Evolutionary conservation across 805 yeast genomes (phyloP).

Genomic region (Starmerella sirachaensis): DNA sequence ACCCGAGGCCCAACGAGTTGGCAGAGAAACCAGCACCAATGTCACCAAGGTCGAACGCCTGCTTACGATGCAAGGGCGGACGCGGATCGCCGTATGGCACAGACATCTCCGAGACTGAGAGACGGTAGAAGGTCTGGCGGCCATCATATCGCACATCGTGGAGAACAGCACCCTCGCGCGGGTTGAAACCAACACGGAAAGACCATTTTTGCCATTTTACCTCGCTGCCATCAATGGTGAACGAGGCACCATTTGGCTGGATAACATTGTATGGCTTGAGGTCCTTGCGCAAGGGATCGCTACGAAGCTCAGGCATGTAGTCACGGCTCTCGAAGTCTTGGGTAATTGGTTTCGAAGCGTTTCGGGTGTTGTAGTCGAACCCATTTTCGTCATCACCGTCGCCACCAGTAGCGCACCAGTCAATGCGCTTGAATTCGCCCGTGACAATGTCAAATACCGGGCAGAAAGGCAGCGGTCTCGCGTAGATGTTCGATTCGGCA

Average conservation of each 20-base stretch:
- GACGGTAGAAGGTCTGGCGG: slow-evolving; percentile 61
- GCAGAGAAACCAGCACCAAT: slow-evolving; percentile 69
- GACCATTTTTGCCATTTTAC: slow-evolving; percentile 78
- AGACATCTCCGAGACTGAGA: slow-evolving; percentile 70
- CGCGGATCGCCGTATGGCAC: slow-evolving; percentile 81
- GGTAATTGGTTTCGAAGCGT: slow-evolving; percentile 43
- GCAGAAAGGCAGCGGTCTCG: slow-evolving; percentile 60
- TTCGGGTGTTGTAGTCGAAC: slow-evolving; percentile 45
- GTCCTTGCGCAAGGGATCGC: slow-evolving; percentile 46
- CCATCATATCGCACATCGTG: slow-evolving; percentile 67
- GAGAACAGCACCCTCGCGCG: slow-evolving; percentile 68
- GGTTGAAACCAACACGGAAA: slow-evolving; percentile 55
- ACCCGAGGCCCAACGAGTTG: slow-evolving; percentile 56
- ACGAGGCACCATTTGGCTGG: slow-evolving; percentile 84
- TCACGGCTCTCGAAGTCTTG: slow-evolving; percentile 50
- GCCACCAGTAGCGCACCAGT: slow-evolving; percentile 57
- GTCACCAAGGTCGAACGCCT: slow-evolving; percentile 76
- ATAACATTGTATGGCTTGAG: slow-evolving; percentile 62
- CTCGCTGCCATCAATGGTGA: slow-evolving; percentile 45
- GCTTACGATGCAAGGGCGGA: slow-evolving; percentile 73
- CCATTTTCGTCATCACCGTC: slow-evolving; percentile 51
- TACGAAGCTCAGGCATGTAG: slow-evolving; percentile 58
- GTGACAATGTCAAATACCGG: slow-evolving; percentile 59
- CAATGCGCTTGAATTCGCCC: slow-evolving; percentile 54
- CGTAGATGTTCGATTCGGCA: slow-evolving; percentile 42